Conservation (phyloP, 2,329 filamentous ascomycete species). For the Dryadomyces quercus-mongolicae region DNA sequence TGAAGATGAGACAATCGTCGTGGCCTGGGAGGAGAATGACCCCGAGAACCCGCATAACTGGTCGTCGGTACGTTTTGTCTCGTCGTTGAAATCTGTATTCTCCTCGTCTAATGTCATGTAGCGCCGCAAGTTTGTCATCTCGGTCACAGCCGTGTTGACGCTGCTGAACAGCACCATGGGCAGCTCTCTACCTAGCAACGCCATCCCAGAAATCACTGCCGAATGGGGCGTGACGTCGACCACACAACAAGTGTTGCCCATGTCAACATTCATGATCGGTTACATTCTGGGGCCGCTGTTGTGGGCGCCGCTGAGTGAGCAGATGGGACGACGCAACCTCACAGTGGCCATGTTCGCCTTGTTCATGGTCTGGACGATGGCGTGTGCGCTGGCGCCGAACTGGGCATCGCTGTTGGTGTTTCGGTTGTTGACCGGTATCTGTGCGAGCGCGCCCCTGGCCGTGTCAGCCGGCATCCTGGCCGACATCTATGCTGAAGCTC, state of each 20-base stretch:
- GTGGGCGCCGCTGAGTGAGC: slow-evolving; percentile 55
- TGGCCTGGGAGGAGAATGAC: background rate
- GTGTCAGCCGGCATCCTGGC: slow-evolving; percentile 53
- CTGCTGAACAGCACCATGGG: background rate
- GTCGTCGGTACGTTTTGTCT: background rate
- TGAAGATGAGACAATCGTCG: background rate
- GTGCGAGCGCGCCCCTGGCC: slow-evolving; percentile 46
- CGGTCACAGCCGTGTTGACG: background rate
- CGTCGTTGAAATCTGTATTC: background rate
- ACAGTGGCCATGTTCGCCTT: slow-evolving; percentile 31
- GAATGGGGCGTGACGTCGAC: background rate
- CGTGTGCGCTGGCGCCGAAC: slow-evolving; percentile 40
- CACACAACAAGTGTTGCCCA: background rate
- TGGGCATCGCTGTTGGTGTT: slow-evolving; percentile 42
- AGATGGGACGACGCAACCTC: slow-evolving; percentile 42
- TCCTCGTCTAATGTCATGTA: background rate
- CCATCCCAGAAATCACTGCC: background rate
- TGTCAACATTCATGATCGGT: background rate
- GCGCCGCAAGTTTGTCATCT: background rate
- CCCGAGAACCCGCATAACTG: background rate
- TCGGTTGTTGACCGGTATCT: slow-evolving; percentile 36
- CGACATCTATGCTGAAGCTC: slow-evolving; percentile 48
- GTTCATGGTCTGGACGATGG: slow-evolving; percentile 41
- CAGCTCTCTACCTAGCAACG: background rate
- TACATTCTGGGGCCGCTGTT: slow-evolving; percentile 32